phyloP scores from a whole-genome alignment of 192 early-diverging fungal species.

The Obelidium mucronatum region DNA sequence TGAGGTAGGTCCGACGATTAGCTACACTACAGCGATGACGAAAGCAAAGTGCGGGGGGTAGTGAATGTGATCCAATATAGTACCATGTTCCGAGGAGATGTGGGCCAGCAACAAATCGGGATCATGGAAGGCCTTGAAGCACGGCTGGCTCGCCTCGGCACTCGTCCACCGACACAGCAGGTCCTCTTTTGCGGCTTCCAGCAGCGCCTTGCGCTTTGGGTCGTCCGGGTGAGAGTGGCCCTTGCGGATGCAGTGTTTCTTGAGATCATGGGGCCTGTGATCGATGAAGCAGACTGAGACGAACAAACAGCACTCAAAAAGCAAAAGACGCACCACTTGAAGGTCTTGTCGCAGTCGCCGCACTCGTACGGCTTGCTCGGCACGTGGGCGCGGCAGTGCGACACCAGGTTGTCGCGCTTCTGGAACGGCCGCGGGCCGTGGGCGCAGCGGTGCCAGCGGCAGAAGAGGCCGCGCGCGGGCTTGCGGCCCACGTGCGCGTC shows the following conservation, averaged over 20 bases:
- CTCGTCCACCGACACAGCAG: too few species aligned
- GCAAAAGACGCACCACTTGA: conserved; percentile 33
- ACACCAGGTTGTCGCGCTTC: conserved; percentile 19
- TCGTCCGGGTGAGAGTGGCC: neutral
- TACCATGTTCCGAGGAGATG: neutral
- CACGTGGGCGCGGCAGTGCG: conserved; percentile 81
- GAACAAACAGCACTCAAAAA: too few species aligned
- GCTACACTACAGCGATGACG: too few species aligned
- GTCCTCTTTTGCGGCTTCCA: neutral
- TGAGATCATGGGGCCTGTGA: conserved; percentile 14
- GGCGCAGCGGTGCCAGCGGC: neutral
- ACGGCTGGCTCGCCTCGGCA: too few species aligned
- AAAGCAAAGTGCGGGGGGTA: too few species aligned
- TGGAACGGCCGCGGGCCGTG: neutral
- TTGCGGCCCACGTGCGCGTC: neutral
- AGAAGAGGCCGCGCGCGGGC: neutral
- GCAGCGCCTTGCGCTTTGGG: neutral
- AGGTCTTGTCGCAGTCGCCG: conserved; percentile 17
- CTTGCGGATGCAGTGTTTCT: conserved; percentile 20
- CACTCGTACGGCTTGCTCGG: conserved; percentile 86
- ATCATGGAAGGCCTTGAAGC: neutral
- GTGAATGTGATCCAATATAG: neutral
- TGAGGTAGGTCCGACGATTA: too few species aligned
- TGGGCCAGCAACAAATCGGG: neutral
- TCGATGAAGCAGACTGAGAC: too few species aligned